A percentile compares a stretch with the other conserved stretches of the same genome.
Evolutionary conservation across 2,329 filamentous ascomycete genomes (phyloP).

Genomic region (Alternaria sp.): DNA sequence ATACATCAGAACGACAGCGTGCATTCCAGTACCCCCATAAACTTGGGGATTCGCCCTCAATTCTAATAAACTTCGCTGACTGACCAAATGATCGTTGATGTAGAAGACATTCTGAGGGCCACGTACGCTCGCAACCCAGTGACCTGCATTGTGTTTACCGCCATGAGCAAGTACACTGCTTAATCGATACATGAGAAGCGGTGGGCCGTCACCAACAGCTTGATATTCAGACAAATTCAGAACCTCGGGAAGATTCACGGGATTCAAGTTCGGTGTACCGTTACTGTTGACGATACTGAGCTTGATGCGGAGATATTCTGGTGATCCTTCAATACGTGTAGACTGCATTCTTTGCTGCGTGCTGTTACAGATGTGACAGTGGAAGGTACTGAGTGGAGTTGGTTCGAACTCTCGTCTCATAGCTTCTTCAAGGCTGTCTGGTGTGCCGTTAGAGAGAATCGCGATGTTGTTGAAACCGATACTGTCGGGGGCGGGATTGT

Average conservation of each 20-base stretch:
- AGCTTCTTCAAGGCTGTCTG: background rate
- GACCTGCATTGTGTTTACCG: background rate
- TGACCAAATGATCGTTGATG: background rate
- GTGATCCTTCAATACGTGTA: background rate
- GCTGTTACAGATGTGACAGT: background rate
- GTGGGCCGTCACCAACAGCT: background rate
- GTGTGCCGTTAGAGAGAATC: background rate
- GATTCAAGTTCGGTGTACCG: background rate
- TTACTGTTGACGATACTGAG: background rate
- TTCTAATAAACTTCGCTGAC: background rate
- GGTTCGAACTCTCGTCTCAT: background rate
- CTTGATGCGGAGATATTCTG: background rate
- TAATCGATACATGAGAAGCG: background rate
- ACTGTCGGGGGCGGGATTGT: background rate
- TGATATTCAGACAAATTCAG: background rate
- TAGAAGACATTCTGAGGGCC: background rate
- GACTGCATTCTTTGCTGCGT: background rate
- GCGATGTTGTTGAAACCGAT: background rate
- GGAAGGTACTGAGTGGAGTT: background rate
- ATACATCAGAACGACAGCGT: slow-evolving; percentile 2
- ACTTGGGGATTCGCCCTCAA: background rate
- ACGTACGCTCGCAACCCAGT: background rate
- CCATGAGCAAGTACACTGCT: background rate
- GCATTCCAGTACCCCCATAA: background rate
- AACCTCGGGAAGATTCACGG: background rate